These are phyloP conservation scores for Penicillium parvum DNA, from an alignment of 495 filamentous ascomycete species.

Conservation along the genomic window DNA sequence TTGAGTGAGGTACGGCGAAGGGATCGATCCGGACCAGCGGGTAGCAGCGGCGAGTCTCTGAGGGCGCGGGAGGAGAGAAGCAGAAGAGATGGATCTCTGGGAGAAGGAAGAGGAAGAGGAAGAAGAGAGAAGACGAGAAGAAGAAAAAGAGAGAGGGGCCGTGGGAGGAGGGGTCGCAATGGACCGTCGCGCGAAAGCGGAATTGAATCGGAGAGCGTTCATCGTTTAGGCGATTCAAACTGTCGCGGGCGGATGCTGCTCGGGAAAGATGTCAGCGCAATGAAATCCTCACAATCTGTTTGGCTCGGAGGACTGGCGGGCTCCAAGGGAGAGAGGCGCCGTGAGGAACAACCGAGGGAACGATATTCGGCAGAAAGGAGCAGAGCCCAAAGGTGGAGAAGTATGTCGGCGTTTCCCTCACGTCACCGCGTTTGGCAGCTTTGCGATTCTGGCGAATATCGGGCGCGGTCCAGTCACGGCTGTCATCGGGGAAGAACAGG, in stretches of 20 bases:
- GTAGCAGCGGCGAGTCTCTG: slow-evolving; percentile 25
- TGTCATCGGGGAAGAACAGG: slow-evolving; percentile 1
- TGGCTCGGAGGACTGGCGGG: slow-evolving; percentile 9
- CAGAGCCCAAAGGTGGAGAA: slow-evolving; percentile 16
- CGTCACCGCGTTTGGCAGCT: background rate
- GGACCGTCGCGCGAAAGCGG: slow-evolving; percentile 40
- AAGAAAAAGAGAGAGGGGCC: slow-evolving; percentile 32
- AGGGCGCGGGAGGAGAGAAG: slow-evolving; percentile 26
- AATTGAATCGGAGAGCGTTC: slow-evolving; percentile 40
- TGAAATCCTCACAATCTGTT: slow-evolving; percentile 18
- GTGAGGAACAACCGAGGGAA: slow-evolving; percentile 27
- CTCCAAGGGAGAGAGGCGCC: slow-evolving; percentile 2
- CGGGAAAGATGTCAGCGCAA: slow-evolving; percentile 21
- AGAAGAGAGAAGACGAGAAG: slow-evolving; percentile 22
- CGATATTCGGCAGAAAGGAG: slow-evolving; percentile 31
- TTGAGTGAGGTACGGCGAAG: slow-evolving; percentile 30
- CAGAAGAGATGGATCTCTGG: slow-evolving; percentile 26
- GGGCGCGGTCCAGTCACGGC: background rate
- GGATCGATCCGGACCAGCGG: slow-evolving; percentile 34
- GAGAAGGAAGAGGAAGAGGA: slow-evolving; percentile 18
- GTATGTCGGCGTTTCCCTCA: slow-evolving; percentile 2
- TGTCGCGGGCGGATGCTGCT: background rate
- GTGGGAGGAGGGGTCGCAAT: slow-evolving; percentile 30
- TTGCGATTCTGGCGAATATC: background rate
- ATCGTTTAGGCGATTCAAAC: slow-evolving; percentile 19